Evolutionary conservation across 306 rosid species (phyloP).

Genomic region (Erythrophleum fordii): DNA sequence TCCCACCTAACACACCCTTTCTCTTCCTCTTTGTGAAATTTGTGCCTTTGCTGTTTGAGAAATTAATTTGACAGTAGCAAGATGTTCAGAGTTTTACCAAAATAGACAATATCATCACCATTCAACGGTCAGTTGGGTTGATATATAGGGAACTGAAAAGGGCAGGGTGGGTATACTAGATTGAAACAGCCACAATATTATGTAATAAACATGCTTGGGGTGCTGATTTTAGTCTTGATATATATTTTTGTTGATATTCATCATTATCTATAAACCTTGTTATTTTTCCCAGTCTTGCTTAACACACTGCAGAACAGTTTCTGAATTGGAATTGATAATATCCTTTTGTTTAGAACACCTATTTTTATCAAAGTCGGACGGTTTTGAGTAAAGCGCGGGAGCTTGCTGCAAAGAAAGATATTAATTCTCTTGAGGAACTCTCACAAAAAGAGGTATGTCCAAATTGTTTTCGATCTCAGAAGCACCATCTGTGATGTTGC

Average conservation of each 20-base stretch:
- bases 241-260: neutral
- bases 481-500: neutral
- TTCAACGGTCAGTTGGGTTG: neutral
- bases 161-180: neutral
- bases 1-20: neutral
- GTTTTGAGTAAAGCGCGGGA: conserved; percentile 66
- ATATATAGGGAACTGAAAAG: neutral
- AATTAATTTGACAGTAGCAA: neutral
- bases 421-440: conserved; percentile 69
- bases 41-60: neutral
- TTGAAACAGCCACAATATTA: neutral
- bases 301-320: neutral
- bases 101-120: neutral
- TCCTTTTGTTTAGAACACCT: conserved; percentile 56
- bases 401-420: conserved; percentile 69
- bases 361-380: conserved; percentile 69
- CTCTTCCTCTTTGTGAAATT: neutral
- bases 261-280: neutral
- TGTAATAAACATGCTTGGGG: neutral
- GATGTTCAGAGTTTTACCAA: neutral
- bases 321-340: conserved; percentile 4
- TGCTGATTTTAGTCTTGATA: neutral
- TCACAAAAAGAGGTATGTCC: conserved; percentile 64
- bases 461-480: neutral
- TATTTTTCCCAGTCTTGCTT: conserved; percentile 10